phyloP scores from a whole-genome alignment of 73 alveolate species.

The Paramecium sexaurelia region DNA sequence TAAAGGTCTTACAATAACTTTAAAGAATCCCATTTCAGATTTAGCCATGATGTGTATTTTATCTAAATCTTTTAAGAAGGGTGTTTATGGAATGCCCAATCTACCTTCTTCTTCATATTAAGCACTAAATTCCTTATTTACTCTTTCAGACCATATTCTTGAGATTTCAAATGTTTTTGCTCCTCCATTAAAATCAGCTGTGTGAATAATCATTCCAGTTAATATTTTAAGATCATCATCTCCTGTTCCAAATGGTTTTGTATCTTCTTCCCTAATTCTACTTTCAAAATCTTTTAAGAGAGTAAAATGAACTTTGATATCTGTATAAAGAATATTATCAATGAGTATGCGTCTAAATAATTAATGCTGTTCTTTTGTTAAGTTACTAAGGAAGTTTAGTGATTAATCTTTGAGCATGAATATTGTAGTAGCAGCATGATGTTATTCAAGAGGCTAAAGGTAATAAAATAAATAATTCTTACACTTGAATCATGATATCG shows the following conservation, averaged over 20 bases:
- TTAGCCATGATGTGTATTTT: slow-evolving; percentile 60
- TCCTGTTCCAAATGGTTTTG: not conserved
- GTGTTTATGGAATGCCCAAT: slow-evolving; percentile 58
- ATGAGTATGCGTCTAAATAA: slow-evolving; percentile 59
- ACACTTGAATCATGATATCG: slow-evolving; percentile 67
- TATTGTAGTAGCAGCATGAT: slow-evolving; percentile 66
- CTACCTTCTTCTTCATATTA: slow-evolving; percentile 66
- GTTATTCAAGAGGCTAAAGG: slow-evolving; percentile 58
- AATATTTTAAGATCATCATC: slow-evolving; percentile 57
- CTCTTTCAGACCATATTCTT: slow-evolving; percentile 68
- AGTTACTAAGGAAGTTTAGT: slow-evolving; percentile 1
- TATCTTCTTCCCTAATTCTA: slow-evolving; percentile 28
- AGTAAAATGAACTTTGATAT: slow-evolving; percentile 60
- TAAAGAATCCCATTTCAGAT: slow-evolving; percentile 66
- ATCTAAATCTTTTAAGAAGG: slow-evolving; percentile 64
- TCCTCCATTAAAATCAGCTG: slow-evolving; percentile 71
- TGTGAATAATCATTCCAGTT: slow-evolving; percentile 69
- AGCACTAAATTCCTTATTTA: slow-evolving; percentile 64
- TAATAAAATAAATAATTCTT: not conserved
- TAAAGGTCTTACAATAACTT: slow-evolving; percentile 62
- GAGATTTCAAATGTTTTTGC: slow-evolving; percentile 66
- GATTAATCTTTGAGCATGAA: slow-evolving; percentile 55
- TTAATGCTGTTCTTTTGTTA: slow-evolving; percentile 17
- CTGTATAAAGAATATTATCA: slow-evolving; percentile 62
- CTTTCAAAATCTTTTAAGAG: slow-evolving; percentile 58